Evolutionary conservation across 129 eudicot species (phyloP), one percentile per base, ranked within the genome.

Genomic region (Daucus carota): DNA sequence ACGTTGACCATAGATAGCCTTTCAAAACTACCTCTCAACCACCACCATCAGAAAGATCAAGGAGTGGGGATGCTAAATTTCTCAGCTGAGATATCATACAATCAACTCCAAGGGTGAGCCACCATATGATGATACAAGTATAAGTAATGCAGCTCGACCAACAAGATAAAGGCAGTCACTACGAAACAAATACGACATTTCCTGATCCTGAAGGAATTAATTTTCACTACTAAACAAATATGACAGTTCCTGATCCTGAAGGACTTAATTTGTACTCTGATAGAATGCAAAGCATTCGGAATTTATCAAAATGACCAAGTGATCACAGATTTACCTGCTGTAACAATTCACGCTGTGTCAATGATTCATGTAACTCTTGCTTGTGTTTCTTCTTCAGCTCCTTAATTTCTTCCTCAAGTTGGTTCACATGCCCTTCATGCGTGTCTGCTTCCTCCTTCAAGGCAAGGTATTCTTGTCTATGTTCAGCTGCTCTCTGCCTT

Each of bases 361-460:
- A 69, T 74, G 89, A 84, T 75, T 94, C 97, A 45, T 89, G 97
- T 73, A 94, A 54, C 81, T 94, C 97, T 57, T 84, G 81, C 82
- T 87, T 91, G 80, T 89, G 93, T 77, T 94, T 91, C 78, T 77
- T 83, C 77, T 85, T 94, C 62, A 94, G 96, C 81, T 87, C 84
- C 78, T 63, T 83, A 67, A 91, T 82, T 81, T 87, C 97, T 77
- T 89, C 92, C 78, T 89, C 86, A 57, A 94, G 89, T 80, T 89
- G 98, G 74, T 70, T 81, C 17, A 63, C 93, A 72, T 80, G 96
- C 47, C 88, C 85, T 77, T 91, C 89, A 60, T 87, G 81, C 54
- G 98, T 91, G 78, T 91, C 97, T 47, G 96, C 87, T 87, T 91
- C 97, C 76, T 94, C 98, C 86, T 91, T 91, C 75, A 86, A 33